Conservation (phyloP, 2,329 filamentous ascomycete genomes). For the Teratosphaeria viscida region DNA sequence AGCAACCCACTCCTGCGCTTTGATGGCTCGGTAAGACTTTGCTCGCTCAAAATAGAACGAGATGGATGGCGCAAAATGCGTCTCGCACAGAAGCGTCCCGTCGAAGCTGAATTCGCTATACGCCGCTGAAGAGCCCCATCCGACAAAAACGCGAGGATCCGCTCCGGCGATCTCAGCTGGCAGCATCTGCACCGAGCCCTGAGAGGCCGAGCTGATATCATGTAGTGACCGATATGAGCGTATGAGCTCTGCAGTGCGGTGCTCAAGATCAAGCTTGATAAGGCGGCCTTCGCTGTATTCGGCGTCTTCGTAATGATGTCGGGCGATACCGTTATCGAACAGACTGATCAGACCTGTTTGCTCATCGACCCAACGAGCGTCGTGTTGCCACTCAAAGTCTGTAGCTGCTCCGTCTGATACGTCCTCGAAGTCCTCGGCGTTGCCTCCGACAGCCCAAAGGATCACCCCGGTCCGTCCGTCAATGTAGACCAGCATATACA, state of each 20-base stretch:
- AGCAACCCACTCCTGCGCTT: slow-evolving; percentile 22
- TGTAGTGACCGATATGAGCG: slow-evolving; percentile 34
- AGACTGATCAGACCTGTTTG: slow-evolving; percentile 21
- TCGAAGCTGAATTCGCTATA: slow-evolving; percentile 37
- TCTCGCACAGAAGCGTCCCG: slow-evolving; percentile 32
- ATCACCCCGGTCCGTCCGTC: slow-evolving; percentile 34
- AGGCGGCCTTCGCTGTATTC: slow-evolving; percentile 32
- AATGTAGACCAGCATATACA: slow-evolving; percentile 35
- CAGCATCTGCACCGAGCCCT: slow-evolving; percentile 43
- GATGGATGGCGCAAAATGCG: slow-evolving; percentile 30
- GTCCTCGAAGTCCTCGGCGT: slow-evolving; percentile 33
- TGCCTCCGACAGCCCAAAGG: slow-evolving; percentile 44
- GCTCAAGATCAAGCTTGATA: slow-evolving; percentile 25
- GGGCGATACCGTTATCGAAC: slow-evolving; percentile 44
- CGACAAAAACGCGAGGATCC: slow-evolving; percentile 42
- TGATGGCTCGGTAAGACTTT: slow-evolving; percentile 29
- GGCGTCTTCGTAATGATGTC: slow-evolving; percentile 26
- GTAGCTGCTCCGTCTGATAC: slow-evolving; percentile 34
- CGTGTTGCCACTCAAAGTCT: slow-evolving; percentile 43
- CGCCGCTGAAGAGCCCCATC: slow-evolving; percentile 45
- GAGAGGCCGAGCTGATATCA: slow-evolving; percentile 36
- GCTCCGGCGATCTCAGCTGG: slow-evolving; percentile 18
- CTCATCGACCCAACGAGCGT: slow-evolving; percentile 37
- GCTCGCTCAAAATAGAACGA: slow-evolving; percentile 21
- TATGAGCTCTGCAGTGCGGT: slow-evolving; percentile 36